A percentile compares a stretch with the other conserved stretches of the same genome.
Evolutionary conservation across 2,329 filamentous ascomycete species (phyloP).

Genomic region (Aspergillus jensenii): DNA sequence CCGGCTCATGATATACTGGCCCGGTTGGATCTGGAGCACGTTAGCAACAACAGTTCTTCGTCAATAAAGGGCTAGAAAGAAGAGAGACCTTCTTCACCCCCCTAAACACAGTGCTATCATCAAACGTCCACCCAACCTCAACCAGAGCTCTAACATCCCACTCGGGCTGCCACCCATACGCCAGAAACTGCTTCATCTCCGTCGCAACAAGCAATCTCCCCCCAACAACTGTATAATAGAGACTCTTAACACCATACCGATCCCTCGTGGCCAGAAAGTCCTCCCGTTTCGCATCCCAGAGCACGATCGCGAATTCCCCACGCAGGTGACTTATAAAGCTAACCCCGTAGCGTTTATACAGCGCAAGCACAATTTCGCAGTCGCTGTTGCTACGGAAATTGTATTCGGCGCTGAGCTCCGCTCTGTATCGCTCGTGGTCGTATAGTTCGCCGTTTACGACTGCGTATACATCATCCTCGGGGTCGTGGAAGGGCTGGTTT

Average conservation of each 20-base stretch:
- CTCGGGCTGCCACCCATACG: conserved; percentile 52
- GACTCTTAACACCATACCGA: conserved; percentile 58
- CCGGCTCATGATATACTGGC: conserved; percentile 44
- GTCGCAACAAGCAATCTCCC: conserved; percentile 49
- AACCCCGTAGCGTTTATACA: conserved; percentile 52
- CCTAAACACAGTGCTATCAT: conserved; percentile 52
- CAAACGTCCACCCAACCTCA: conserved; percentile 47
- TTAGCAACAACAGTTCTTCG: too few species aligned
- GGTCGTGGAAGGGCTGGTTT: conserved; percentile 47
- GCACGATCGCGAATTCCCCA: conserved; percentile 56
- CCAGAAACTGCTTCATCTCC: conserved; percentile 55
- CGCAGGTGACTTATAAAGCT: conserved; percentile 49
- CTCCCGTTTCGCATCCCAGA: conserved; percentile 49
- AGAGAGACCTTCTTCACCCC: conserved; percentile 43
- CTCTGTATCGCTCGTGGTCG: conserved; percentile 49
- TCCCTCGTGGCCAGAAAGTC: conserved; percentile 52
- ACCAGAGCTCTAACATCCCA: conserved; percentile 53
- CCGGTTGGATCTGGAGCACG: conserved; percentile 40
- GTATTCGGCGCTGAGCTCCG: conserved; percentile 40
- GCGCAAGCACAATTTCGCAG: conserved; percentile 54
- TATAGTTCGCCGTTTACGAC: conserved; percentile 62
- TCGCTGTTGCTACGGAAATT: conserved; percentile 50
- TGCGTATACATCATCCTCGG: conserved; percentile 48
- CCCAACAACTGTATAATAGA: conserved; percentile 50
- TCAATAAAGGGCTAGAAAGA: too few species aligned